Conservation (phyloP, 1,284 basidiomycete genomes). For the Vanrija pseudolonga region DNA sequence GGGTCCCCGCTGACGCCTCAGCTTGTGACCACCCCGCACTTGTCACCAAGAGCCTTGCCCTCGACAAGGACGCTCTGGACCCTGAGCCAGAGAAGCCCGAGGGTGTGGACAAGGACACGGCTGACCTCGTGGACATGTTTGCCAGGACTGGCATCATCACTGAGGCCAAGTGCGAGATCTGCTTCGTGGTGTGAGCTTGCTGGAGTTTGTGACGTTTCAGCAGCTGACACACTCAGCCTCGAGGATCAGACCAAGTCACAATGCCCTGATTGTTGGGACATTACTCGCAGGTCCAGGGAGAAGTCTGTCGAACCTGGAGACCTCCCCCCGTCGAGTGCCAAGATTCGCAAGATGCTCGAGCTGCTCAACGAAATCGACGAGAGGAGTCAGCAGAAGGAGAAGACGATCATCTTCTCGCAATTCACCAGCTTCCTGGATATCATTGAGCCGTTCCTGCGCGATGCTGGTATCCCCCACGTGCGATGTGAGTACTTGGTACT, state of each 20-base stretch:
- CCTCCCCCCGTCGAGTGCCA: constrained; percentile 70
- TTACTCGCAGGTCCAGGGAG: constrained; percentile 7
- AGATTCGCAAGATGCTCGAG: constrained; percentile 76
- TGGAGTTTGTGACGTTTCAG: too few relatives aligned
- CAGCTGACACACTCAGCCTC: constrained; percentile 15
- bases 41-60: constrained; percentile 67
- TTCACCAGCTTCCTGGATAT: constrained; percentile 89
- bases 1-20: constrained; percentile 34
- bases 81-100: constrained; percentile 56
- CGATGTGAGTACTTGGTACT: constrained; percentile 63
- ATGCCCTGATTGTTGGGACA: constrained; percentile 58
- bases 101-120: constrained; percentile 53
- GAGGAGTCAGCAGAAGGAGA: constrained; percentile 62
- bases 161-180: constrained; percentile 67
- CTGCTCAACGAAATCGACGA: constrained; percentile 66
- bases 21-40: constrained; percentile 86
- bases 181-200: constrained; percentile 61
- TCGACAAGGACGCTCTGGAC: constrained; percentile 70
- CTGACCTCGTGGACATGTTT: constrained; percentile 70
- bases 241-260: constrained; percentile 42
- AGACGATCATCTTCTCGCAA: constrained; percentile 71
- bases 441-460: constrained; percentile 73
- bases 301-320: constrained; percentile 13
- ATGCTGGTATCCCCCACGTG: constrained; percentile 65
- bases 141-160: constrained; percentile 62